These are phyloP conservation scores for Letharia lupina DNA, from an alignment of 495 filamentous ascomycete genomes.

Conservation along the genomic window DNA sequence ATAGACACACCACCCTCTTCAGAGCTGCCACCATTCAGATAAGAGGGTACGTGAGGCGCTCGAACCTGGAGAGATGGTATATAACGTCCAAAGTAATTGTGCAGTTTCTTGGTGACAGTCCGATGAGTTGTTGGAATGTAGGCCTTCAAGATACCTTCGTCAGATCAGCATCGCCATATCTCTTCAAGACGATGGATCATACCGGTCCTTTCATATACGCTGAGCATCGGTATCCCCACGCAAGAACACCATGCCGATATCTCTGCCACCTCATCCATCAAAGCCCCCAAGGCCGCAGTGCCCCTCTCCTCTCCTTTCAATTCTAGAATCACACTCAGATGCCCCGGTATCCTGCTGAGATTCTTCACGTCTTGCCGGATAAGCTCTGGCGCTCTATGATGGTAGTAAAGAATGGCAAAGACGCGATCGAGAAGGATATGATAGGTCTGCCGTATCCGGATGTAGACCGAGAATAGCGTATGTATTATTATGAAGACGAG, in stretches of 20 bases:
- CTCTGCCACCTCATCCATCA: conserved; percentile 86
- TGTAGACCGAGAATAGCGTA: conserved; percentile 74
- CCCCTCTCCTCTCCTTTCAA: conserved; percentile 59
- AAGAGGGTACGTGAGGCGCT: conserved; percentile 63
- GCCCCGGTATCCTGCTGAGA: conserved; percentile 63
- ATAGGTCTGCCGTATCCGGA: conserved; percentile 70
- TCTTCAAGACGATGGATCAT: conserved; percentile 22
- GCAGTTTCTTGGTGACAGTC: conserved; percentile 62
- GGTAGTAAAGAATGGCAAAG: conserved; percentile 76
- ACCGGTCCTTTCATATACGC: conserved; percentile 89
- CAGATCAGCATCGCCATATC: conserved; percentile 14
- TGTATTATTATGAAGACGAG: conserved; percentile 68
- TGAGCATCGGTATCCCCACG: conserved; percentile 74
- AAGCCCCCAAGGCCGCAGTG: conserved; percentile 59
- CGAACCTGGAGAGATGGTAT: conserved; percentile 61
- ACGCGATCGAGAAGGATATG: conserved; percentile 66
- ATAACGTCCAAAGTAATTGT: conserved; percentile 67
- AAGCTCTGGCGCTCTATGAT: conserved; percentile 86
- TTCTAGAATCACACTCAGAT: conserved; percentile 79
- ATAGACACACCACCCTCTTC: conserved; percentile 1
- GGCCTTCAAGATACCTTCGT: conserved; percentile 71
- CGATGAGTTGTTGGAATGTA: conserved; percentile 71
- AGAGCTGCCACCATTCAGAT: conserved; percentile 32
- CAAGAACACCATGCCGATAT: conserved; percentile 86
- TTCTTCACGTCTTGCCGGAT: conserved; percentile 80